These are phyloP conservation scores for Metschnikowia dekortorum DNA, from an alignment of 805 yeast species.

Conservation along the genomic window DNA sequence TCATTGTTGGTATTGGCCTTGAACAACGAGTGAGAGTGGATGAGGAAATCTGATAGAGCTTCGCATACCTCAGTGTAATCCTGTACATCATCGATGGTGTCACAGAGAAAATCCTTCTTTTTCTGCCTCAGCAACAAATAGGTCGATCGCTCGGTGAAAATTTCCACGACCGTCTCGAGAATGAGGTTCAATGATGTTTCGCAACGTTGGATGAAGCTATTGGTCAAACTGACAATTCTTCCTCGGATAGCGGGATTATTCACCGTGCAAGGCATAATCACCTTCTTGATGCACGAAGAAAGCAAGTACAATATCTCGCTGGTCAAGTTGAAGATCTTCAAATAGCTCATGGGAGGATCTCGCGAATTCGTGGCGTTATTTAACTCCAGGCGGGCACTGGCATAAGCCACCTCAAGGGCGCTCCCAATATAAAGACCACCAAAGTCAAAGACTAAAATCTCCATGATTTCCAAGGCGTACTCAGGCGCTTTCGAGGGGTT, in stretches of 20 bases:
- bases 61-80: slow-evolving; percentile 73
- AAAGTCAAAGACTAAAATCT: slow-evolving; percentile 60
- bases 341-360: slow-evolving; percentile 41
- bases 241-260: slow-evolving; percentile 54
- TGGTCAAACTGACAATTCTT: slow-evolving; percentile 57
- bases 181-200: slow-evolving; percentile 66
- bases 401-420: slow-evolving; percentile 68
- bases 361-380: slow-evolving; percentile 21
- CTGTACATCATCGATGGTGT: slow-evolving; percentile 31
- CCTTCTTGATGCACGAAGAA: slow-evolving; percentile 68
- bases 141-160: slow-evolving; percentile 48
- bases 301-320: slow-evolving; percentile 61
- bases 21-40: slow-evolving; percentile 38
- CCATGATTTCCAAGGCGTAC: slow-evolving; percentile 61
- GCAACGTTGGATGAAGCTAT: slow-evolving; percentile 53
- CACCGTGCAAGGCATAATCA: slow-evolving; percentile 69
- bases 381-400: slow-evolving; percentile 34
- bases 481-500: slow-evolving; percentile 59
- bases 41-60: slow-evolving; percentile 52
- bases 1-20: slow-evolving; percentile 29
- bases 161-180: slow-evolving; percentile 52
- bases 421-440: slow-evolving; percentile 72
- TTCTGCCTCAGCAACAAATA: slow-evolving; percentile 57
- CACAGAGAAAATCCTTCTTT: slow-evolving; percentile 62
- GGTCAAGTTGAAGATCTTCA: slow-evolving; percentile 47